Evolutionary conservation across 2,329 filamentous ascomycete species (phyloP).

Genomic region (Lasiodiplodia sp.): DNA sequence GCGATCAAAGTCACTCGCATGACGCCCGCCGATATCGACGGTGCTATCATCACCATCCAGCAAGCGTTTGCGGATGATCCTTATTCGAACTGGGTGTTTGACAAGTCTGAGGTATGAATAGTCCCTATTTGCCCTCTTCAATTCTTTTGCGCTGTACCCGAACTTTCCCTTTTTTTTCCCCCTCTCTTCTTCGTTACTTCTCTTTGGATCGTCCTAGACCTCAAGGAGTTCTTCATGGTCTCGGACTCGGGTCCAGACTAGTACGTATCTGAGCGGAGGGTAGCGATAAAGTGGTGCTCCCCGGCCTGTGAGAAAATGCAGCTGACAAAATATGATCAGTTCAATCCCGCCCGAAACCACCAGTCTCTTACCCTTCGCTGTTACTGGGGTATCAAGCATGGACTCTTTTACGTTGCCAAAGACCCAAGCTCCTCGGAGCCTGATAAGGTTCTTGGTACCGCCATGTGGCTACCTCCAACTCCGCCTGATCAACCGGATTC

Average conservation of each 20-base stretch:
- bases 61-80: conserved; percentile 71
- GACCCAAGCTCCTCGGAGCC: conserved; percentile 53
- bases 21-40: conserved; percentile 66
- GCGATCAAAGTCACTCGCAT: conserved; percentile 64
- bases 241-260: too few species aligned
- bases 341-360: conserved; percentile 66
- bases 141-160: too few species aligned
- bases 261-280: not conserved
- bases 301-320: not conserved
- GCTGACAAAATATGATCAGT: conserved; percentile 50
- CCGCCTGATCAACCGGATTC: conserved; percentile 56
- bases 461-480: conserved; percentile 74
- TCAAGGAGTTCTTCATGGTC: too few species aligned
- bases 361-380: conserved; percentile 71
- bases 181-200: too few species aligned
- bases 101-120: conserved; percentile 61
- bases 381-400: conserved; percentile 73
- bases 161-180: too few species aligned
- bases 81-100: conserved; percentile 71
- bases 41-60: conserved; percentile 70
- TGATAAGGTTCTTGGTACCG: conserved; percentile 69
- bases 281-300: too few species aligned
- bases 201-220: too few species aligned
- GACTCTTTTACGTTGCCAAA: conserved; percentile 74
- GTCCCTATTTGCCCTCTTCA: not conserved